Evolutionary conservation across 2,329 filamentous ascomycete species (phyloP), one percentile per base, ranked within the genome.

Genomic region (Zymoseptoria ardabiliae): DNA sequence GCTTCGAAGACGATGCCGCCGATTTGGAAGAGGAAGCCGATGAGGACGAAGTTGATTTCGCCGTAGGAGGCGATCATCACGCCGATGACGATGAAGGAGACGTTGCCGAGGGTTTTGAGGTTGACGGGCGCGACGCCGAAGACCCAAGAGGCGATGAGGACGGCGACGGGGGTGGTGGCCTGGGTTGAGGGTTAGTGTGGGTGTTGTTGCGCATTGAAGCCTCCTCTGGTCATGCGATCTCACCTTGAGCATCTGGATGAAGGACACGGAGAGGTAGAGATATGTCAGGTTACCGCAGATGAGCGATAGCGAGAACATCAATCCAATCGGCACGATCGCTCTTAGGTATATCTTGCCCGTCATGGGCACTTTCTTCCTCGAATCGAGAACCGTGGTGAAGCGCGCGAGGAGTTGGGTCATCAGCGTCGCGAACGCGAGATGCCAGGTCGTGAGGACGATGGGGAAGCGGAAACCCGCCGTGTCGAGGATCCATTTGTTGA

Each of bases 211-310:
- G 20, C 23, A 21, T 23, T 30, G 19, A 10, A 10, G 4, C 25
- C 13, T 20, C 17, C 8, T 9, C 23, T 55, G 1, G 10, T 25
- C 9, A 10, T 6, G 17, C 30, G 5, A 45, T 25, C 54, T 55
- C 55, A 91, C 88, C 89, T 97, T 97, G 76, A 97, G 86, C 93
- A 97, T 97, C 82, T 97, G 93, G 71, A 97, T 97, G 76, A 97
- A 97, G 61, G 93, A 89, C 60, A 97, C 93, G 67, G 89, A 94
- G 62, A 97, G 85, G 77, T 97, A 96, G 58, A 97, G 84, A 74
- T 97, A 97, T 69, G 93, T 91, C 77, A 96, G 78, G 80, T 97
- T 97, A 72, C 92, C 91, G 77, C 91, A 97, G 74, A 97, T 97
- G 80, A 97, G 83, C 77, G 89, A 94, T 80, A 97, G 80, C 74